A percentile compares a stretch with the other conserved stretches of the same genome.
Conservation (phyloP, 2,329 filamentous ascomycete genomes). For the Pseudogymnoascus sp. region DNA sequence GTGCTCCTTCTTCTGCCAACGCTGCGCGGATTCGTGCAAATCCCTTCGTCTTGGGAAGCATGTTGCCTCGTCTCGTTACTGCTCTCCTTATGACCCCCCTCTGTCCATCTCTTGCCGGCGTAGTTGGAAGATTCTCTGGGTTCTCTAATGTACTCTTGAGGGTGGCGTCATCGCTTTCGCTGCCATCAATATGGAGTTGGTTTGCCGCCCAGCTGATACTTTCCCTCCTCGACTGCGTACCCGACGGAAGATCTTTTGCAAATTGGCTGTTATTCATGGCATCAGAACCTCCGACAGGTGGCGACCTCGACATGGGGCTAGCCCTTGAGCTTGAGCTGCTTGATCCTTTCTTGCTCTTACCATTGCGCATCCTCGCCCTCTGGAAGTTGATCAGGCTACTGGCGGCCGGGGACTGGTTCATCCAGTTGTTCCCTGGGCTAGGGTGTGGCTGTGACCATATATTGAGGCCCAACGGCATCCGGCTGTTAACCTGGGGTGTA, state of each 20-base stretch:
- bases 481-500: constrained; percentile 69
- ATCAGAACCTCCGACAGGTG: constrained; percentile 45
- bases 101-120: constrained; percentile 46
- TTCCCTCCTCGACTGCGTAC: constrained; percentile 60
- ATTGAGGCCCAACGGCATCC: constrained; percentile 34
- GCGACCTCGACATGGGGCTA: constrained; percentile 66
- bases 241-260: constrained; percentile 39
- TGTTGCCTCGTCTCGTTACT: constrained; percentile 79
- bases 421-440: constrained; percentile 54
- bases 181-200: constrained; percentile 73
- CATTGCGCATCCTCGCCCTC: constrained; percentile 47
- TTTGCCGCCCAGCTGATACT: constrained; percentile 88
- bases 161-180: constrained; percentile 67
- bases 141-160: constrained; percentile 35
- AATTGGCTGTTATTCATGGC: constrained; percentile 40
- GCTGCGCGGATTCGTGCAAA: constrained; percentile 90
- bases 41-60: constrained; percentile 93
- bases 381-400: constrained; percentile 76
- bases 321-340: constrained; percentile 63
- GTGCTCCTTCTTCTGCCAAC: constrained; percentile 77
- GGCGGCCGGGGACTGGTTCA: constrained; percentile 60
- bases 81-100: constrained; percentile 72
- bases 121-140: constrained; percentile 33
- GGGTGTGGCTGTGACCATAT: constrained; percentile 27
- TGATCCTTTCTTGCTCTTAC: constrained; percentile 57